Base-by-base conservation (phyloP, 441 rosid species). In the Aleurites moluccanus region DNA sequence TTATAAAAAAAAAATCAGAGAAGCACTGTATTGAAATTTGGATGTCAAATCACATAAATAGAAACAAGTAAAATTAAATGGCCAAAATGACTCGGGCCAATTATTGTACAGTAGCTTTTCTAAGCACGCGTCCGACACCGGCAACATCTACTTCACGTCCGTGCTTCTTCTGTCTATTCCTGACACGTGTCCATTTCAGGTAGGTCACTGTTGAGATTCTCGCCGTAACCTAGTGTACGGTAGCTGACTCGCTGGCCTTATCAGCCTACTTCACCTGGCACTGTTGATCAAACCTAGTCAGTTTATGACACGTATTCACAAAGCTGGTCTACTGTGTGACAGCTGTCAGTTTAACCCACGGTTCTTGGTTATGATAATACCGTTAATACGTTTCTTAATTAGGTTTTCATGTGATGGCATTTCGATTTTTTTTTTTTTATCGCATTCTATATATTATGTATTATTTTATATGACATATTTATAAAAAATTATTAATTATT, bases 121-220 rank as follows among this genome's bases (percentile, higher is more conserved):
- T 0, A 28, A 66, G 67, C 84, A 76, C 77, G 80, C 82, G 70
- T 74, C 82, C 82, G 82, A 79, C 80, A 69, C 14, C 70, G 10
- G 21, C 50, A 16, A 50, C 16, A 57, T 16, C 33, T 11, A 52
- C 33, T 33, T 63, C 30, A 64, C 52, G 47, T 47, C 15, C 70
- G 72, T 80, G 64, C 69, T 75, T 15, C 56, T 40, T 28, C 20
- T 20, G 70, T 78, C 76, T 23, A 0, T 59, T 60, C 78, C 6
- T 42, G 35, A 25, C 85, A 83, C 80, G 81, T 78, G 83, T 69
- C 35, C 28, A 2, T 0, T 10, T 0, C 9, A 38, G 50, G 64
- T 45, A 8, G 52, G 18, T 27, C 0, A 80, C 76, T 82, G 80
- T 79, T 79, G 64, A 76, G 78, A 79, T 64, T 7, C 66, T 10